These are phyloP conservation scores for Spergularia bocconei DNA, from an alignment of 148 eudicot species.

Conservation along the genomic window DNA sequence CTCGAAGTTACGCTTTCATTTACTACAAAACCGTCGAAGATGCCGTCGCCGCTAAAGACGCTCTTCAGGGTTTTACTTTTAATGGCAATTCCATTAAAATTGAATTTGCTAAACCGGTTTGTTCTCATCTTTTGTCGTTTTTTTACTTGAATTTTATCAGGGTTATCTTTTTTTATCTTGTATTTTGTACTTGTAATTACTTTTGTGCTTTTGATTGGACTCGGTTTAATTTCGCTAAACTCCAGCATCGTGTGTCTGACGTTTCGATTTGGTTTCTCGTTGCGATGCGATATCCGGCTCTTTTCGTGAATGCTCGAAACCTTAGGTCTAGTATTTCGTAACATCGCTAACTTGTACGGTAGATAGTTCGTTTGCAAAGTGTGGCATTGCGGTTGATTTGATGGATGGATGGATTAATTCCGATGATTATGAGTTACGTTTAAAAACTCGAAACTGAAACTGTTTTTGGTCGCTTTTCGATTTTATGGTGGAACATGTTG, in stretches of 20 bases:
- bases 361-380: not conserved
- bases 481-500: not conserved
- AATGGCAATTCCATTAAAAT: conserved; percentile 57
- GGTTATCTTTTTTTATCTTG: not conserved
- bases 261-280: not conserved
- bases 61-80: conserved; percentile 54
- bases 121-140: conserved; percentile 32
- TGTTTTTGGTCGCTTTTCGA: not conserved
- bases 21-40: conserved; percentile 50
- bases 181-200: conserved; percentile 13
- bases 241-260: not conserved
- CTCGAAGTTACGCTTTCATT: conserved; percentile 66
- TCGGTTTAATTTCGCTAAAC: not conserved
- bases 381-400: not conserved
- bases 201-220: not conserved
- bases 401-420: not conserved
- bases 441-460: not conserved
- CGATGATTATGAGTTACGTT: not conserved
- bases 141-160: conserved; percentile 1
- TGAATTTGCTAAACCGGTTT: conserved; percentile 89
- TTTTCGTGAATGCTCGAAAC: not conserved
- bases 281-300: not conserved
- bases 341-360: not conserved
- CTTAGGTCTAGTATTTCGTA: not conserved
- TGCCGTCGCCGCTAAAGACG: conserved; percentile 48